phyloP scores from a whole-genome alignment of 2,329 filamentous ascomycete species.

The Botrytis hyacinthi region DNA sequence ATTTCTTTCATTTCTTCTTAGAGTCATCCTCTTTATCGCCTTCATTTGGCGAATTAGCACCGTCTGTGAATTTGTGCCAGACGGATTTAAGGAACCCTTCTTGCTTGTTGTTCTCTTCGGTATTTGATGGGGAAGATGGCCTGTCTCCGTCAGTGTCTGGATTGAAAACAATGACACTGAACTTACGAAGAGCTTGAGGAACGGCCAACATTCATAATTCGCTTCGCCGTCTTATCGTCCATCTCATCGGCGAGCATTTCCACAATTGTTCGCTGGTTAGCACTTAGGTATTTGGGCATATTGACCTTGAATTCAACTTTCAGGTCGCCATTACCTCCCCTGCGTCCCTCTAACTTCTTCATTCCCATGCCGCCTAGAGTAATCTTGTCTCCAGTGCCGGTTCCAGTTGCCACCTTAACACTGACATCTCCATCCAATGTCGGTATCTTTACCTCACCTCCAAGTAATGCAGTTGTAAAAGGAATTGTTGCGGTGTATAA shows the following conservation, averaged over 20 bases:
- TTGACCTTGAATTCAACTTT: conserved; percentile 90
- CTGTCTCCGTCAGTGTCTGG: conserved; percentile 23
- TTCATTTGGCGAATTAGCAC: conserved; percentile 8
- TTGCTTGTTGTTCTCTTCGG: conserved; percentile 59
- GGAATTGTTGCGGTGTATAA: conserved; percentile 90
- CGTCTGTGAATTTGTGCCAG: conserved; percentile 89
- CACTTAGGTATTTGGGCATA: conserved; percentile 91
- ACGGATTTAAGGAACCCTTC: conserved; percentile 91
- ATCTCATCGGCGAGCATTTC: conserved; percentile 98
- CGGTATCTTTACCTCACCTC: conserved; percentile 84
- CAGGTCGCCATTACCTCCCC: conserved; percentile 72
- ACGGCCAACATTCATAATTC: conserved; percentile 79
- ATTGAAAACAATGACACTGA: conserved; percentile 16
- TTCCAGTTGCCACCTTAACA: conserved; percentile 87
- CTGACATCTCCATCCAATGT: conserved; percentile 89
- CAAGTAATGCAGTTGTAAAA: conserved; percentile 86
- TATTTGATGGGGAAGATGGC: conserved; percentile 21
- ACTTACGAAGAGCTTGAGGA: conserved; percentile 51
- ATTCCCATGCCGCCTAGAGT: conserved; percentile 90
- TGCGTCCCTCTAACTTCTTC: conserved; percentile 73
- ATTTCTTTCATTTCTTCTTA: conserved; percentile 16
- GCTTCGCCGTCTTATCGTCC: conserved; percentile 85
- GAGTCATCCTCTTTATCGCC: conserved; percentile 22
- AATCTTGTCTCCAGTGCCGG: conserved; percentile 87
- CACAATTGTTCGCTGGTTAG: conserved; percentile 87